Percentiles rank a stretch among this genome's conserved stretches.
These are phyloP conservation scores for Aspergillus sp. DNA, from an alignment of 2,329 filamentous ascomycete genomes.

Conservation along the genomic window DNA sequence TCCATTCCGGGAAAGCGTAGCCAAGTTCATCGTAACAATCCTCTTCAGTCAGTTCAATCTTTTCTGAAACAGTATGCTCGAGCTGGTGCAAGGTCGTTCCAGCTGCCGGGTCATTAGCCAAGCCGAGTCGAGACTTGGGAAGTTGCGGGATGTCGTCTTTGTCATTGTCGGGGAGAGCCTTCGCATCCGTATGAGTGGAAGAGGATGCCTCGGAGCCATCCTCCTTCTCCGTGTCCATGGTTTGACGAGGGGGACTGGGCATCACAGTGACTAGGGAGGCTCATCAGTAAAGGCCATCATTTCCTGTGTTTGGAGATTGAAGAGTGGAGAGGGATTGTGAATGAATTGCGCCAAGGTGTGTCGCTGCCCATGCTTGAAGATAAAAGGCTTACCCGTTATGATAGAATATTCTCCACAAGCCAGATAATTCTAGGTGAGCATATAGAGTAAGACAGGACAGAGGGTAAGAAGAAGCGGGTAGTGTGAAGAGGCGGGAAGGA, in stretches of 20 bases:
- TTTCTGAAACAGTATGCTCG: conserved; percentile 25
- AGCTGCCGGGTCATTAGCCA: conserved; percentile 13
- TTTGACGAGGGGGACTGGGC: conserved; percentile 18
- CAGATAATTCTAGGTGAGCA: not conserved
- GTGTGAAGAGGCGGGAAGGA: not conserved
- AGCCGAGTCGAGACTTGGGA: conserved; percentile 12
- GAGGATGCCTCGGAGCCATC: conserved; percentile 35
- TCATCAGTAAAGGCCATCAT: not conserved
- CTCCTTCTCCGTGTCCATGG: conserved; percentile 18
- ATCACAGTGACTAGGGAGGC: conserved; percentile 14
- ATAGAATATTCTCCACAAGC: not conserved
- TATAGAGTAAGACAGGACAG: not conserved
- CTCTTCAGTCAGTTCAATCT: conserved; percentile 47
- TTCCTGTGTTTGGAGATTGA: not conserved
- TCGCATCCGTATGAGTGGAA: conserved; percentile 30
- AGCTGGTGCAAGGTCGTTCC: conserved; percentile 24
- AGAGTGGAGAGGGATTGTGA: not conserved
- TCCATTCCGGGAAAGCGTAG: conserved; percentile 58
- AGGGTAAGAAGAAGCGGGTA: not conserved
- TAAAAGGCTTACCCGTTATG: not conserved
- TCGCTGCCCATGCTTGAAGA: not conserved
- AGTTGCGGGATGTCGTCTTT: conserved; percentile 14
- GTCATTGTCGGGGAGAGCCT: conserved; percentile 20
- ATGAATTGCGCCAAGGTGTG: not conserved
- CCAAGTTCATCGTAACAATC: conserved; percentile 68